Base-by-base conservation (phyloP, 2,329 filamentous ascomycete species). In the Stemphylium lycopersici region DNA sequence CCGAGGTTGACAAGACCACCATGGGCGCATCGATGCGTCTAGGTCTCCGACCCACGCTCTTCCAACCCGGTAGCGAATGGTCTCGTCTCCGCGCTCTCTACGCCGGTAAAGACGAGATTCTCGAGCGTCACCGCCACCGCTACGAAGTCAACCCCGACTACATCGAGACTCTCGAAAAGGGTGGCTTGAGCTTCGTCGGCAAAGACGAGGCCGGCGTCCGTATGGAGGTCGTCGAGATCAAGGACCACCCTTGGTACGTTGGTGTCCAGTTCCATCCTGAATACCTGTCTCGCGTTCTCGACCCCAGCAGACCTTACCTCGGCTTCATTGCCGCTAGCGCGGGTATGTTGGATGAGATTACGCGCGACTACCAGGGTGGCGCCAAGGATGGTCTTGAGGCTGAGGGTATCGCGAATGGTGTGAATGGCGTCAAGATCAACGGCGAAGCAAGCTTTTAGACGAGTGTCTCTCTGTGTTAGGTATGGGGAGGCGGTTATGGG, bases 211-310 rank as follows among this genome's bases (percentile, higher is more conserved):
- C 83, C 56, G 90, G 89, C 39, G 84, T 88, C 64, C 84, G 91
- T 29, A 91, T 95, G 88, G 91, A 96, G 78, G 84, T 92, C 44
- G 78, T 96, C 32, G 91, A 96, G 77, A 78, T 96, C 58, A 87
- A 87, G 71, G 87, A 93, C 61, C 91, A 96, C 73, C 90, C 89
- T 0, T 96, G 85, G 82, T 96, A 88, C 65, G 90, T 96, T 15
- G 88, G 89, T 58, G 89, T 95, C 7, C 93, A 96, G 76, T 93
- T 89, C 75, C 92, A 96, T 74, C 91, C 93, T 2, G 92, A 97
- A 76, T 96, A 93, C 71, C 80, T 90, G 45, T 88, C 84, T 63
- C 83, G 89, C 47, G 91, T 95, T 2, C 78, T 96, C 58, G 80
- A 85, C 44, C 90, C 90, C 0, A 88, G 85, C 69, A 86, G 86